A percentile compares a stretch with the other conserved stretches of the same genome.
Evolutionary conservation across 768 basidiomycete species (phyloP).

Genomic region (Naganishia kalamii): DNA sequence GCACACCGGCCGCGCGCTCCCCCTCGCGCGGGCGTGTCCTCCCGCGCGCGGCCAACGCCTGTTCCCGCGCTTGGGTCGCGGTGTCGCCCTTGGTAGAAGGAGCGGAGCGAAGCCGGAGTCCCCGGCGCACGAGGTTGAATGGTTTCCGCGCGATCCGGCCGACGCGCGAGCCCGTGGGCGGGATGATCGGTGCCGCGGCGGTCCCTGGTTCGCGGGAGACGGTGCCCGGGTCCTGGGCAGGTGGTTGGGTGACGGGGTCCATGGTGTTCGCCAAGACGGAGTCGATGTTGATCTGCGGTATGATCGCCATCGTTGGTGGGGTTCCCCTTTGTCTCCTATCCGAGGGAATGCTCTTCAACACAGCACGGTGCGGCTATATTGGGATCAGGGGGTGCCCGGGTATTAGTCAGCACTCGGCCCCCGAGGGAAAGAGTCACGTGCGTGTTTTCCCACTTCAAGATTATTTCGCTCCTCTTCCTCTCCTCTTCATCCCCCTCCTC

Average conservation of each 20-base stretch:
- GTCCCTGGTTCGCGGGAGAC: neutral
- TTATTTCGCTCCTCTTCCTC: neutral
- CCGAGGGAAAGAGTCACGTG: neutral
- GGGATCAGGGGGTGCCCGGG: neutral
- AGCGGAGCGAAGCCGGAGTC: neutral
- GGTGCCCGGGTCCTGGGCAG: neutral
- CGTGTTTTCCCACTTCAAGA: neutral
- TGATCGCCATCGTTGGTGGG: too few relatives aligned
- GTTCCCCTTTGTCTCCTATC: too few relatives aligned
- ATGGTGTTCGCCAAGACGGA: slow-evolving; percentile 2
- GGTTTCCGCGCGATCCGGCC: neutral
- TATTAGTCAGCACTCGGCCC: neutral
- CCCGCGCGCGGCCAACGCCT: neutral
- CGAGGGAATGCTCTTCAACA: too few relatives aligned
- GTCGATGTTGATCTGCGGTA: slow-evolving; percentile 5
- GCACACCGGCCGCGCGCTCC: slow-evolving; percentile 37
- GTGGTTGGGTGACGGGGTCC: neutral
- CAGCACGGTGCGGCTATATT: too few relatives aligned
- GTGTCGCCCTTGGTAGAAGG: neutral
- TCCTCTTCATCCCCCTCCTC: slow-evolving; percentile 7
- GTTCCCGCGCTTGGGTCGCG: neutral
- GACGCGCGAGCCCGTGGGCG: neutral
- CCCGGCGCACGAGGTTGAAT: neutral
- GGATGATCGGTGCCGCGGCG: neutral
- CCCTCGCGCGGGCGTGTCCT: slow-evolving; percentile 39